These are phyloP conservation scores for Gynochthodes officinalis DNA, from an alignment of 257 asterid species.

Conservation along the genomic window DNA sequence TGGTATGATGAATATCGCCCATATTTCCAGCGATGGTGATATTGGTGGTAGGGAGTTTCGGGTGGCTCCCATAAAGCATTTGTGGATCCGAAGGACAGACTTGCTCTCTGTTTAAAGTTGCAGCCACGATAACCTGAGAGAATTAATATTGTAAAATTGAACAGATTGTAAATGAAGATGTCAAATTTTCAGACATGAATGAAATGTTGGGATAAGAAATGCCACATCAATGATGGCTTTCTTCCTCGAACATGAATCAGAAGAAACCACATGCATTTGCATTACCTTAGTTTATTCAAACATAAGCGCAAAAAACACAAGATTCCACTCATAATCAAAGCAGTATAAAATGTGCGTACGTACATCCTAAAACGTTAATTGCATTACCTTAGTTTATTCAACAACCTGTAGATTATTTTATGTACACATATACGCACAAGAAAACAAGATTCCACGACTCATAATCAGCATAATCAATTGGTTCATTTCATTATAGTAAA, in stretches of 20 bases:
- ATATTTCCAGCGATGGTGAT: constrained; percentile 28
- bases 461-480: constrained; percentile 34
- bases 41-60: constrained; percentile 25
- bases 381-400: constrained; percentile 29
- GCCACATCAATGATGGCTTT: constrained; percentile 23
- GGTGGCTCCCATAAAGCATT: constrained; percentile 55
- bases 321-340: no score
- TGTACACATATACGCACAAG: constrained; percentile 15
- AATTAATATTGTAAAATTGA: constrained; percentile 2
- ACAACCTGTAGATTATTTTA: constrained; percentile 21
- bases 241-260: constrained; percentile 21
- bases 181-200: constrained; percentile 47
- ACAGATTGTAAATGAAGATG: constrained; percentile 24
- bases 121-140: constrained; percentile 81
- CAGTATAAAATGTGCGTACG: no score
- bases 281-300: constrained; percentile 24
- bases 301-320: no score
- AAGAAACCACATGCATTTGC: constrained; percentile 19
- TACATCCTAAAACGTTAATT: no score
- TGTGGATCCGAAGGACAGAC: constrained; percentile 57
- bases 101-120: constrained; percentile 64
- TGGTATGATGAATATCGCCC: constrained; percentile 41
- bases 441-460: constrained; percentile 30
- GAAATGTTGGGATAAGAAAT: constrained; percentile 23
- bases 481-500: constrained; percentile 6